phyloP scores from a whole-genome alignment of 495 filamentous ascomycete species.

The Elasticomyces elasticus region DNA sequence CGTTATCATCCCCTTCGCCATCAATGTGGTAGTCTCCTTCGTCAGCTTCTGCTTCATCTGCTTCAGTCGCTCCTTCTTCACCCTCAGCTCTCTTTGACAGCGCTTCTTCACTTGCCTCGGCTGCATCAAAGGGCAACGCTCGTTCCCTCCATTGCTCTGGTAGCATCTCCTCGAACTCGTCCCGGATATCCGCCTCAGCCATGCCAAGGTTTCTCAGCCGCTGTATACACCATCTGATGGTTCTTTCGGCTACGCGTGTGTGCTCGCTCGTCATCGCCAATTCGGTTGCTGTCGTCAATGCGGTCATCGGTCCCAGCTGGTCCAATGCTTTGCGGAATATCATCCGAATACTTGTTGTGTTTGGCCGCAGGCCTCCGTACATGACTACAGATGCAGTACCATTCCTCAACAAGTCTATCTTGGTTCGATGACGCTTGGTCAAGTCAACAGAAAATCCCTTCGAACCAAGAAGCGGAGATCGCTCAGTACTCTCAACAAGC shows the following conservation, averaged over 20 bases:
- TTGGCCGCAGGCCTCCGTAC: conserved; percentile 18
- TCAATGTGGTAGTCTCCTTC: too few relatives aligned
- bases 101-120: too few relatives aligned
- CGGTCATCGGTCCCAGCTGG: neutral
- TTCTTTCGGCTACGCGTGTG: neutral
- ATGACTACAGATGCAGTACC: neutral
- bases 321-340: conserved; percentile 16
- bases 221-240: neutral
- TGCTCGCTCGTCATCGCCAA: neutral
- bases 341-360: conserved; percentile 20
- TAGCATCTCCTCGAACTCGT: neutral
- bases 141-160: too few relatives aligned
- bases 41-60: too few relatives aligned
- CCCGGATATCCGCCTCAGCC: neutral
- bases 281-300: neutral
- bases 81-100: too few relatives aligned
- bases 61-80: too few relatives aligned
- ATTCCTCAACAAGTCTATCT: neutral
- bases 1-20: too few relatives aligned
- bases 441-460: neutral
- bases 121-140: too few relatives aligned
- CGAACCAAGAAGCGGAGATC: neutral
- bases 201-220: neutral
- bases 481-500: neutral
- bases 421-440: neutral